Conservation (phyloP, 2,329 filamentous ascomycete genomes). For the Fonsecaea monophora region DNA sequence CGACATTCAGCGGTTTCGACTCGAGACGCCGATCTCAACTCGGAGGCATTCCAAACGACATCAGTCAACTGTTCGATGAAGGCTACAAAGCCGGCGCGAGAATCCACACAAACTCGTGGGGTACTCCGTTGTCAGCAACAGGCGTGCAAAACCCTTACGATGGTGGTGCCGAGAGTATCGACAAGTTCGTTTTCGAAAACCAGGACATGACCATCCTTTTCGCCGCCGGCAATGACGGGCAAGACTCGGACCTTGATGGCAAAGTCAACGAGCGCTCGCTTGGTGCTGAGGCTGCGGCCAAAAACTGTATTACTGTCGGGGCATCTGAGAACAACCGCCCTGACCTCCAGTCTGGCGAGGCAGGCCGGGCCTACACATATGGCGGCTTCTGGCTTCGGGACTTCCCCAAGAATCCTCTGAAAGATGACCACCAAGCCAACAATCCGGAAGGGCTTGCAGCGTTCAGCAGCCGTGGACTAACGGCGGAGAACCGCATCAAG, state of each 20-base stretch:
- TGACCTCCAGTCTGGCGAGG: constrained; percentile 23
- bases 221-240: constrained; percentile 40
- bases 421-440: constrained; percentile 23
- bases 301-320: constrained; percentile 43
- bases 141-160: constrained; percentile 34
- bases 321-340: constrained; percentile 40
- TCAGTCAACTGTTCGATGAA: constrained; percentile 34
- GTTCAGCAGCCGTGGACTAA: constrained; percentile 40
- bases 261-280: constrained; percentile 34
- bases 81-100: constrained; percentile 36
- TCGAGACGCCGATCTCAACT: background rate
- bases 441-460: constrained; percentile 37
- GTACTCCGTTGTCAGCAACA: constrained; percentile 10
- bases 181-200: constrained; percentile 39
- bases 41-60: constrained; percentile 33
- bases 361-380: background rate
- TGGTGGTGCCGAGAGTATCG: constrained; percentile 30
- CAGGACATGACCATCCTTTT: constrained; percentile 39
- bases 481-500: constrained; percentile 35
- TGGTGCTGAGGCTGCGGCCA: constrained; percentile 37
- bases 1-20: constrained; percentile 28
- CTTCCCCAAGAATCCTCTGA: background rate
- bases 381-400: background rate
- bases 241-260: constrained; percentile 31
- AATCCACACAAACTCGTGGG: constrained; percentile 41